Evolutionary conservation across 2,329 filamentous ascomycete species (phyloP), one percentile per base, ranked within the genome.

Genomic region (Dendrostoma leiphaemia): DNA sequence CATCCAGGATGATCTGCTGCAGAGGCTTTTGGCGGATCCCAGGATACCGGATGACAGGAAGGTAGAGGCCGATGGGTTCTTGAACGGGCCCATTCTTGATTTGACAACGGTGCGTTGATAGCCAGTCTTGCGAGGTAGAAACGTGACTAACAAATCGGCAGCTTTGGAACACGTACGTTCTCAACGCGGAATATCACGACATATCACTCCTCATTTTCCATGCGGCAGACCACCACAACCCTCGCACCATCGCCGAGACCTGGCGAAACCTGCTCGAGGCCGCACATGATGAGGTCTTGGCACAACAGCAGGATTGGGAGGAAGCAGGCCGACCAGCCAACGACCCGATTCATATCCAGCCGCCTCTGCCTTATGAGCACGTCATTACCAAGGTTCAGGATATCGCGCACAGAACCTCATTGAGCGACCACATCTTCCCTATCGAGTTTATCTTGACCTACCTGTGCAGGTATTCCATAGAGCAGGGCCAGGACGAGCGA

Each of bases 101-200:
- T 77, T 97, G 32, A n/a, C n/a, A 90, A 86, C 59, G 84, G 86
- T 62, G 90, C 13, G 3, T 21, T 15, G 7, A 8, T 34, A n/a
- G n/a, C n/a, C n/a, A n/a, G n/a, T 19, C 9, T 45, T 37, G 41
- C 54, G 64, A 10, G 8, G 15, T 23, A 7, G 17, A 19, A 15
- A 8, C 3, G 10, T 12, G 13, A 52, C 40, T 23, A 17, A 38
- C 31, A 17, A 29, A 15, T 13, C 48, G 61, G 3, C 65, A 95
- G 85, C 84, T 99, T n/a, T 99, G 91, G 74, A 96, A 97, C 67
- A 77, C 85, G 59, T 99, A 91, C 64, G 91, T 92, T 52, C 92
- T 97, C 66, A 87, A 90, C 65, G 94, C 91, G 2, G 64, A 62
- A 47, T 99, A 99, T 77, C 93, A 91, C 72, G 94, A 97, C 67